Percentiles rank a stretch among this genome's conserved stretches.
Evolutionary conservation across 2,329 filamentous ascomycete species (phyloP).

Genomic region (Bipolaris gigantea): DNA sequence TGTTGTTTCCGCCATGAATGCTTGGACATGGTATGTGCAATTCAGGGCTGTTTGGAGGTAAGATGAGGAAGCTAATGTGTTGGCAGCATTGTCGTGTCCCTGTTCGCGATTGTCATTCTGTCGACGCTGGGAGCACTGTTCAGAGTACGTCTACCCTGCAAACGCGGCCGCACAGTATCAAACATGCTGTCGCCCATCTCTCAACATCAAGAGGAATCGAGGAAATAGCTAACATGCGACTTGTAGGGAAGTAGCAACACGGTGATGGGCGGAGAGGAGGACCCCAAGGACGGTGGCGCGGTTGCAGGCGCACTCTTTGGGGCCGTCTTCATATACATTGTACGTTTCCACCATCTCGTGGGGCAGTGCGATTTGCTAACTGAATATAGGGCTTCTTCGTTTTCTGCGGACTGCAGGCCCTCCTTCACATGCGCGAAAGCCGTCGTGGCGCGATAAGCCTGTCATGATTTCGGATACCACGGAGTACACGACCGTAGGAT

Average conservation of each 20-base stretch:
- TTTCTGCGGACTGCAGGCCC: conserved; percentile 88
- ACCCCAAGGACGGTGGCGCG: conserved; percentile 70
- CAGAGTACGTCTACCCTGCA: conserved; percentile 54
- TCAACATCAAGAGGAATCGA: not conserved
- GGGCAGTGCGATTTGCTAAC: conserved; percentile 1
- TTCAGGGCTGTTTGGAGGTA: not conserved
- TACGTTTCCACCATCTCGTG: conserved; percentile 57
- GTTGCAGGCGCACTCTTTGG: conserved; percentile 85
- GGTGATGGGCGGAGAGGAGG: conserved; percentile 73
- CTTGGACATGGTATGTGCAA: conserved; percentile 82
- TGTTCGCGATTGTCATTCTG: conserved; percentile 67
- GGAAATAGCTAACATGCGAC: conserved; percentile 21
- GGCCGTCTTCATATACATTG: conserved; percentile 84
- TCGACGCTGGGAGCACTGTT: conserved; percentile 72
- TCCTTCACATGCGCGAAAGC: conserved; percentile 81
- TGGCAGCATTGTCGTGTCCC: conserved; percentile 48
- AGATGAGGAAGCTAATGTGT: conserved; percentile 38
- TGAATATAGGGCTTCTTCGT: conserved; percentile 71
- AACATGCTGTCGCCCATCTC: not conserved
- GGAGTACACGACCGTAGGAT: not conserved
- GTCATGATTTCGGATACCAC: conserved; percentile 44
- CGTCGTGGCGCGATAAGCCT: conserved; percentile 82
- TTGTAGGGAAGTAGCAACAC: conserved; percentile 70
- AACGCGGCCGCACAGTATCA: not conserved
- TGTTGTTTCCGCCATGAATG: conserved; percentile 85